phyloP scores from a whole-genome alignment of 768 basidiomycete genomes.

The Neoboletus brunneissimus region DNA sequence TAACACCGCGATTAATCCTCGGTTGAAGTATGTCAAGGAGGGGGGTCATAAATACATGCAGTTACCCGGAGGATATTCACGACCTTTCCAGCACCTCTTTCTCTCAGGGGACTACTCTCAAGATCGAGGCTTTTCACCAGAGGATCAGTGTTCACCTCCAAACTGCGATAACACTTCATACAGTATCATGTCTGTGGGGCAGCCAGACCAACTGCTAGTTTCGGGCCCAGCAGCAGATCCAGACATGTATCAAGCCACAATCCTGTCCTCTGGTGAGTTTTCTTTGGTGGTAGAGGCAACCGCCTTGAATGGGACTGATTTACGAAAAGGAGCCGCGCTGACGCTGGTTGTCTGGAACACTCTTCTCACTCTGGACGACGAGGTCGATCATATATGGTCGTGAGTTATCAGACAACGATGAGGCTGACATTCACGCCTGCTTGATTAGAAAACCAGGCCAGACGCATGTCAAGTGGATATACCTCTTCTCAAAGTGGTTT shows the following conservation, averaged over 20 bases:
- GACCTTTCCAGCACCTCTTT: neutral
- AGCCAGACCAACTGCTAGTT: conserved; percentile 1
- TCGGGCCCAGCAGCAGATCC: neutral
- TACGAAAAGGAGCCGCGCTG: conserved; percentile 8
- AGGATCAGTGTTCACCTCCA: neutral
- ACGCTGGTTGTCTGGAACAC: conserved; percentile 14
- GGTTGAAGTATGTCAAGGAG: neutral
- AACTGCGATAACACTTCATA: neutral
- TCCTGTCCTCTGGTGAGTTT: conserved; percentile 16
- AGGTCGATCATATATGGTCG: conserved; percentile 21
- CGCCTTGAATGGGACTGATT: neutral
- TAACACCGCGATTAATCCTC: neutral
- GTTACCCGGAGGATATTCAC: no score
- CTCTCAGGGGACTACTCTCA: neutral
- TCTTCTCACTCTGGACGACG: conserved; percentile 16
- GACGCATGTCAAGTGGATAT: conserved; percentile 18
- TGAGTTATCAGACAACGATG: conserved; percentile 8
- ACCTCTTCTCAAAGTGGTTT: conserved; percentile 24
- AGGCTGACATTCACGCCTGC: neutral
- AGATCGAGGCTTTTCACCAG: neutral
- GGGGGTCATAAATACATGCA: neutral
- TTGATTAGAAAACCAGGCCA: conserved; percentile 8
- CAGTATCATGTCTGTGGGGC: conserved; percentile 1
- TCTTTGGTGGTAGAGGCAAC: neutral
- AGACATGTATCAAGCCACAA: neutral